phyloP scores from a whole-genome alignment of 2,329 filamentous ascomycete genomes.

The Madurella mycetomatis region DNA sequence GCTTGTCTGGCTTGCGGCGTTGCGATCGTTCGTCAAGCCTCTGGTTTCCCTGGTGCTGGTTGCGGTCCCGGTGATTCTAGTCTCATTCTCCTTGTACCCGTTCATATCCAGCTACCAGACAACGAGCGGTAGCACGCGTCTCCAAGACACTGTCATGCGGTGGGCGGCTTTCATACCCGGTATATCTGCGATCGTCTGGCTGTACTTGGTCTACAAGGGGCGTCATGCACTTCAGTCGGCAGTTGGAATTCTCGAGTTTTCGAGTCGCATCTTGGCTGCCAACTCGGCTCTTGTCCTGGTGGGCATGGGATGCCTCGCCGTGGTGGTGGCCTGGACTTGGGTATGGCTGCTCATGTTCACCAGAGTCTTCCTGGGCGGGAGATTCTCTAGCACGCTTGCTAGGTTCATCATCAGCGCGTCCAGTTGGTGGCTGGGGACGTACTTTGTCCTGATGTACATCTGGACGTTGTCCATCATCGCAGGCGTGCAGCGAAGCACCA shows the following conservation, averaged over 20 bases:
- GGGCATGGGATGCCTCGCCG: constrained; percentile 71
- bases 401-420: constrained; percentile 78
- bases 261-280: constrained; percentile 77
- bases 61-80: constrained; percentile 77
- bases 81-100: constrained; percentile 87
- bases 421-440: constrained; percentile 92
- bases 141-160: constrained; percentile 89
- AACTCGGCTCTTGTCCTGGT: constrained; percentile 78
- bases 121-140: constrained; percentile 62
- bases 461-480: constrained; percentile 89
- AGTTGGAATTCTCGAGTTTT: constrained; percentile 86
- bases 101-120: constrained; percentile 87
- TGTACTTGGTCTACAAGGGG: constrained; percentile 76
- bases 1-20: constrained; percentile 80
- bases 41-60: constrained; percentile 76
- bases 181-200: constrained; percentile 69
- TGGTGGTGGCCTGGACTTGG: constrained; percentile 89
- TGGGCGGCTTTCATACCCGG: constrained; percentile 78
- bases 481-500: constrained; percentile 84
- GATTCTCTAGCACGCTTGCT: constrained; percentile 60
- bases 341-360: constrained; percentile 96
- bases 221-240: constrained; percentile 78
- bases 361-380: constrained; percentile 87
- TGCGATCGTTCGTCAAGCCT: constrained; percentile 83
- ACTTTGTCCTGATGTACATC: constrained; percentile 89